Conservation (phyloP, 2,329 filamentous ascomycete genomes). For the Claviceps sorghi region DNA sequence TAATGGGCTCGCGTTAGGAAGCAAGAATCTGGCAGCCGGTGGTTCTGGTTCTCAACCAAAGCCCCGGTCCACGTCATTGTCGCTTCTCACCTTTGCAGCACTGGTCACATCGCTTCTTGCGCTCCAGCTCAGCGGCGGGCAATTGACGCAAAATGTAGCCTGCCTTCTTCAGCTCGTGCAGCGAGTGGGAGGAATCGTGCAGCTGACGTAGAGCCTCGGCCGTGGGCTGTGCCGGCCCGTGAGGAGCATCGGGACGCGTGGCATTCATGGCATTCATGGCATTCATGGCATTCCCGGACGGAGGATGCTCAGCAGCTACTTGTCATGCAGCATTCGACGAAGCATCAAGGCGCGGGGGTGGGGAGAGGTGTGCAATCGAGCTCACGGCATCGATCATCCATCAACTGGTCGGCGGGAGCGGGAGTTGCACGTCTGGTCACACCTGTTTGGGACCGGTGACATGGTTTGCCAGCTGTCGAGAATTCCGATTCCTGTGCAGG, state of each 20-base stretch:
- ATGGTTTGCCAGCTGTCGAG: background rate
- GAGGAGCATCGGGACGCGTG: background rate
- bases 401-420: background rate
- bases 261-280: too few species aligned
- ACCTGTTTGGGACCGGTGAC: background rate
- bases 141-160: constrained; percentile 16
- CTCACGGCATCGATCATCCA: background rate
- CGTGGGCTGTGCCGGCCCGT: constrained; percentile 10
- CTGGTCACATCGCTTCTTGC: constrained; percentile 17
- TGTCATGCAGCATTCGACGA: background rate
- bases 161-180: constrained; percentile 9
- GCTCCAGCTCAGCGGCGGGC: constrained; percentile 13
- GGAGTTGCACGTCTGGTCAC: background rate
- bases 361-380: too few species aligned
- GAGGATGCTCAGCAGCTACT: background rate
- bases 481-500: background rate
- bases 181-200: constrained; percentile 8
- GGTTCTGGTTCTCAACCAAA: background rate
- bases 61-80: too few species aligned
- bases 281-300: background rate
- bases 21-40: background rate
- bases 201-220: constrained; percentile 10
- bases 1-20: background rate
- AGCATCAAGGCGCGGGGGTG: too few species aligned
- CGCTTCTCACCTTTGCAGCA: constrained; percentile 13